phyloP scores from a whole-genome alignment of 208 protist species.

The Trypanosoma avium region DNA sequence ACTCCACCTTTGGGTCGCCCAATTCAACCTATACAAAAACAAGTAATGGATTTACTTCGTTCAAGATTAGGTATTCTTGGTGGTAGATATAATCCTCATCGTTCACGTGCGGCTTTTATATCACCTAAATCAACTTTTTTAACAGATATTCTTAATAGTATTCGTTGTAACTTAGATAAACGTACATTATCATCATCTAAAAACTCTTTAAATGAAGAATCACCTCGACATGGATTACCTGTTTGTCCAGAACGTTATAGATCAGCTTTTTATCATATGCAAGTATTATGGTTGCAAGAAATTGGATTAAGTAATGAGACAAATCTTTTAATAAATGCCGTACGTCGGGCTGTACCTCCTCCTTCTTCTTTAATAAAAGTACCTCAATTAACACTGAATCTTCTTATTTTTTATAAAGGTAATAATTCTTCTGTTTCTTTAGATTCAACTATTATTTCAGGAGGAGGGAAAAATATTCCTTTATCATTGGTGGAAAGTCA shows the following conservation, averaged over 20 bases:
- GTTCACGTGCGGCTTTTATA: slow-evolving; percentile 63
- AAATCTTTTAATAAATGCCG: slow-evolving; percentile 5
- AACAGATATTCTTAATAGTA: slow-evolving; percentile 58
- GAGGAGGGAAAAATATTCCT: background rate
- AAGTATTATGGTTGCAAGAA: slow-evolving; percentile 73
- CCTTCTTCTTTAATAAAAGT: slow-evolving; percentile 5
- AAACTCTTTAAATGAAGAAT: background rate
- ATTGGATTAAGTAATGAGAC: slow-evolving; percentile 45
- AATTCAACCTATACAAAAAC: slow-evolving; percentile 40
- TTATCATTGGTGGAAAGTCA: background rate
- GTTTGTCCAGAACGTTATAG: slow-evolving; percentile 20
- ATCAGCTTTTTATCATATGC: slow-evolving; percentile 58
- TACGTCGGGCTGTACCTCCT: slow-evolving; percentile 10
- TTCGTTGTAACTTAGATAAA: slow-evolving; percentile 37
- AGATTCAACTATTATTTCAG: background rate
- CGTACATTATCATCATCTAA: background rate
- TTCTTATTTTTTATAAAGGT: slow-evolving; percentile 12
- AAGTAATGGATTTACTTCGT: slow-evolving; percentile 51
- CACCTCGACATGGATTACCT: slow-evolving; percentile 42
- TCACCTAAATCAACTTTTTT: slow-evolving; percentile 58
- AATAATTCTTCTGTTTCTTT: too few species aligned
- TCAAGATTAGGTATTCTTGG: slow-evolving; percentile 57
- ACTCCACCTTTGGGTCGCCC: slow-evolving; percentile 14
- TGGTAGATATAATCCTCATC: slow-evolving; percentile 50
- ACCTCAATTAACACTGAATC: slow-evolving; percentile 24